Base-by-base conservation (phyloP, 78 protist species). In the Dictyostelium discoideum region DNA sequence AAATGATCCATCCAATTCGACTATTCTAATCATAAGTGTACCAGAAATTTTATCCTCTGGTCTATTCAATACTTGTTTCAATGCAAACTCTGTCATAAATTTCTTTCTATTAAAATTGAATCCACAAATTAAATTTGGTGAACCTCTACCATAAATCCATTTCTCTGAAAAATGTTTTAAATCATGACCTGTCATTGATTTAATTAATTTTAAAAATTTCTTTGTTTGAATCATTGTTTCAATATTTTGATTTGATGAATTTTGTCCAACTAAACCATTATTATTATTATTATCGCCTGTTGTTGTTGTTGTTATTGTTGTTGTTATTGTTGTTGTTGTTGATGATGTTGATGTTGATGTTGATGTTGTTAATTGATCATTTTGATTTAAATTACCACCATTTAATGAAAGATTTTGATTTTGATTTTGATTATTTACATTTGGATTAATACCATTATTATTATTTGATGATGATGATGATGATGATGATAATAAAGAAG, bases 111-210 rank as follows among this genome's bases (percentile, higher is more conserved):
- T 92, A 32, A 88, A 96, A 77, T 86, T 74, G 48, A 96, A 87
- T 29, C 94, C 97, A 81, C 94, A 84, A 16, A 84, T 48, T 37
- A 96, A 83, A 32, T 50, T 37, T 39, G 96, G 92, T 63, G 76
- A 81, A 39, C 97, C 92, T 60, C 86, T 87, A 16, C 97, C 94
- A 84, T 37, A 90, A 5, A 96, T 83, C 96, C 94, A 96, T 69
- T 87, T 63, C 92, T 96, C 97, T 20, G 95, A 60, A 57, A 92
- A 92, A 20, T 44, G 92, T 44, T 86, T 96, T 46, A 96, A 46
- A 73, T 96, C 97, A 37, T 90, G 67, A 24, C 93, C 93, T 20
- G 96, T 93, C 46, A 93, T 57, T n/a, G 94, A 77, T 63, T 87
- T 86, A 20, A 93, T 93, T 63, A 84, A 50, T 76, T 93, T 93